Evolutionary conservation across 352 stramenopile species (phyloP), one percentile per base, ranked within the genome.

Genomic region (Pythium brachiatum): DNA sequence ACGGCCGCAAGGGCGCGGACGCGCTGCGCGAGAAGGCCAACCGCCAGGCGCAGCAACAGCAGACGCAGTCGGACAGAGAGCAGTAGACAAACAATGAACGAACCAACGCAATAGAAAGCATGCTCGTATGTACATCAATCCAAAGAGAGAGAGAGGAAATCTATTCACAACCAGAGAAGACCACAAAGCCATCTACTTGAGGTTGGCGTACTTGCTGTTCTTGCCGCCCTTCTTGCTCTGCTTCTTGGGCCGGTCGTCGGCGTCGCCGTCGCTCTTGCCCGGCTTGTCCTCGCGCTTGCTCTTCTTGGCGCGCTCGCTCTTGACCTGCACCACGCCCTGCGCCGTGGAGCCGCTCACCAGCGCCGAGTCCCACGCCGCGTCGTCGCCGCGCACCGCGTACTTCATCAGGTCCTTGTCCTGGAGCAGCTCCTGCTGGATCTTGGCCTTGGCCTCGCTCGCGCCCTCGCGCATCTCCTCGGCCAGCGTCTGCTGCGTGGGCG

Each of bases 371-470:
- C 96, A 98, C 60, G 98, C 92, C 13, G 95, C 82, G 32, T 98
- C 94, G 27, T 92, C 93, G 44, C 96, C 96, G 57, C 92, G 92
- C 29, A 99, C 83, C 12, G 89, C 89, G 70, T 98, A 98, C 73
- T 98, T 95, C 78, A 97, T 97, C n/a, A 99, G 78, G 66, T 98
- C 87, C 25, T 88, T 76, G 64, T 92, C 79, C 55, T 96, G 80
- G n/a, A 95, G 61, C 69, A 97, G 63, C 57, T 92, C 80, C 68
- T 93, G 72, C 70, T 93, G 81, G 51, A 84, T 69, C 68, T 98
- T 88, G 36, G 79, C 69, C 56, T 94, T 82, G 38, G 95, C 83
- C 67, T 96, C 76, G 51, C 70, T 74, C 54, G 89, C 89, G 41
- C 73, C 83, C 20, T 92, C 78, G 31, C 75, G 74, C 69, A 89